These are phyloP conservation scores for Lasiodiplodia sp. DNA, from an alignment of 2,329 filamentous ascomycete species.

Conservation along the genomic window DNA sequence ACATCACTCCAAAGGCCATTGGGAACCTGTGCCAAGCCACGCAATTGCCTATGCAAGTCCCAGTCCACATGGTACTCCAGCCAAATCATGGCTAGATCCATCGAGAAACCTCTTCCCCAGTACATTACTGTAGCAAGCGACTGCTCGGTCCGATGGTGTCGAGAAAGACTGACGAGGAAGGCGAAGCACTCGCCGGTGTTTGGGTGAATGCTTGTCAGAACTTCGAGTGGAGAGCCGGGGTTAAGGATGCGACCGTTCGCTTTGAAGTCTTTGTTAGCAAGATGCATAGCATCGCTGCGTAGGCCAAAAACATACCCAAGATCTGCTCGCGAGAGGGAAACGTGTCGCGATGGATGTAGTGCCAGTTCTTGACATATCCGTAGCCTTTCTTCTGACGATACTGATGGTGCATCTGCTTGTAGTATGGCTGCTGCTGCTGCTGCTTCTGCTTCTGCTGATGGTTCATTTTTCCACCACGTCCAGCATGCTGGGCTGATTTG, in stretches of 20 bases:
- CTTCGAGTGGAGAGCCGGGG: neutral
- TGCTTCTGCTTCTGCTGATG: too few relatives aligned
- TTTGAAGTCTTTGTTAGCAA: neutral
- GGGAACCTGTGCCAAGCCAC: neutral
- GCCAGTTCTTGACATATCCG: too few relatives aligned
- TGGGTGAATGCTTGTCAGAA: neutral
- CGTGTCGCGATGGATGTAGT: neutral
- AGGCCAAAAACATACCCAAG: neutral
- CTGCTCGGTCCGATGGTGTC: too few relatives aligned
- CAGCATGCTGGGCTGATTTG: too few relatives aligned
- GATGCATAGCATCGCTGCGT: neutral
- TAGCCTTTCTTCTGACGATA: too few relatives aligned
- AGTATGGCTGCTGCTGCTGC: neutral
- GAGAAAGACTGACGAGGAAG: neutral
- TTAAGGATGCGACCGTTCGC: neutral
- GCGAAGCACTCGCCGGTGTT: neutral
- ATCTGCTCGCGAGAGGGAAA: neutral
- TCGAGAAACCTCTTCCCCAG: neutral
- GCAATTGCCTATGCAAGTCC: neutral
- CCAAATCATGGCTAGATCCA: neutral
- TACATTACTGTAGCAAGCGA: neutral
- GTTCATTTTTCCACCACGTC: too few relatives aligned
- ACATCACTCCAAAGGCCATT: neutral
- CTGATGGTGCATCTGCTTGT: too few relatives aligned
- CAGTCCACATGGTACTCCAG: neutral